Evolutionary conservation across 73 alveolate species (phyloP).

Genomic region (Diophrys appendiculata): DNA sequence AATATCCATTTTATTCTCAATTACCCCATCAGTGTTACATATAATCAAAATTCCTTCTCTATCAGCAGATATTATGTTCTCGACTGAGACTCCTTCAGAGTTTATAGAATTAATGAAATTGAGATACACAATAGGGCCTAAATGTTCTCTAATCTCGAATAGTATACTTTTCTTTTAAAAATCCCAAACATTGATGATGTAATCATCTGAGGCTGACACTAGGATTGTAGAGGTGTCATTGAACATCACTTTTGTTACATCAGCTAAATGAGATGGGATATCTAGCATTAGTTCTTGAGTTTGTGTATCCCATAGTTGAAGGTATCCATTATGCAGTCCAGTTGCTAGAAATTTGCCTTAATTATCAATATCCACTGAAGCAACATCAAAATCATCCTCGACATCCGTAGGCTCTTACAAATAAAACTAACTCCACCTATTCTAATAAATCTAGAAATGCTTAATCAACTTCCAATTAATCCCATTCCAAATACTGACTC

Average conservation of each 20-base stretch:
- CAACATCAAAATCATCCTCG: conserved; percentile 35
- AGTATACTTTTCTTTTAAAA: conserved; percentile 9
- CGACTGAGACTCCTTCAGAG: too few relatives aligned
- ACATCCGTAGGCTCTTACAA: conserved; percentile 5
- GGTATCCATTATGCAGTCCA: conserved; percentile 34
- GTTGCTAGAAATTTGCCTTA: conserved; percentile 8
- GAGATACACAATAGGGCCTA: too few relatives aligned
- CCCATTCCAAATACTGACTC: conserved; percentile 36
- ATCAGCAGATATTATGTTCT: too few relatives aligned
- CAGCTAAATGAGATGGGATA: conserved; percentile 47
- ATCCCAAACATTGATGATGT: conserved; percentile 49
- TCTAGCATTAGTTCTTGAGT: conserved; percentile 18
- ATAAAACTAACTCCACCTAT: conserved; percentile 10
- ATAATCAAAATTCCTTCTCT: too few relatives aligned
- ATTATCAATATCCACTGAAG: conserved; percentile 18
- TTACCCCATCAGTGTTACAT: too few relatives aligned
- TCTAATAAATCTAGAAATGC: conserved; percentile 25
- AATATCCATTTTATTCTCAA: too few relatives aligned
- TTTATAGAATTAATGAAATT: too few relatives aligned
- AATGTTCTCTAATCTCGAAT: conserved; percentile 52
- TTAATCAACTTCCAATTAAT: conserved; percentile 1
- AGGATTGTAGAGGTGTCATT: conserved; percentile 19
- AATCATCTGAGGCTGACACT: conserved; percentile 43
- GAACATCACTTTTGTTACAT: conserved; percentile 33
- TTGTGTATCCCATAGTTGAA: conserved; percentile 31